Evolutionary conservation across 129 eudicot genomes (phyloP), one percentile per base, ranked within the genome.

Genomic region (Scalesia atractyloides): DNA sequence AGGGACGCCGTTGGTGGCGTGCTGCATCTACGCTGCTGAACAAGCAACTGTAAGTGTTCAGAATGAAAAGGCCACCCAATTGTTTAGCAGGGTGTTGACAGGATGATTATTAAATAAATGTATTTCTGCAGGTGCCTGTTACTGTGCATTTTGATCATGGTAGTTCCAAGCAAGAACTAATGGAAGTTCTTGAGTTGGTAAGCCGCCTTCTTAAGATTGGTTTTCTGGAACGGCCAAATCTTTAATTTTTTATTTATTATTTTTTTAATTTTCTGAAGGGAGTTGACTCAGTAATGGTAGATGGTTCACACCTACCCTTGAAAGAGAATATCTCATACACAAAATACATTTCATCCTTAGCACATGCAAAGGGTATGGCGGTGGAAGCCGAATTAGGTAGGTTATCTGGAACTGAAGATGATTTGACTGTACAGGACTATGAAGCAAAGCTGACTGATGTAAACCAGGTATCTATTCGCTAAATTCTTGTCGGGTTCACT

Each of bases 381-480:
- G 96, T 95, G 52, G 97, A 95, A 86, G 99, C 97, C 76, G 99
- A 95, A 79, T 77, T 95, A 81, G 99, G 99, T 22, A 95, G 97
- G 82, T 83, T 95, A 71, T 90, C 99, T 3, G 99, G 99, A 64
- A 90, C 97, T 5, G 99, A 95, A 79, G 99, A 95, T 80, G 99
- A 86, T 84, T 72, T 90, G 75, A 95, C 99, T 2, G 96, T 95
- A 16, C 88, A 88, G 83, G 91, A 95, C 72, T 95, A 95, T 69
- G 96, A 90, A 73, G 97, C 96, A 37, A 86, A 76, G 76, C 73
- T 95, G 59, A 95, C 99, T 64, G 97, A 95, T 74, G 70, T 91
- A 59, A 79, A 77, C 65, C 97, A 95, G 94, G 99, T 95, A 63
- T 22, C 47, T 64, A 2, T 75, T 51, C 65, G 36, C 64, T 53